These are phyloP conservation scores for Cercospora sp. DNA, from an alignment of 2,329 filamentous ascomycete species.

Conservation along the genomic window DNA sequence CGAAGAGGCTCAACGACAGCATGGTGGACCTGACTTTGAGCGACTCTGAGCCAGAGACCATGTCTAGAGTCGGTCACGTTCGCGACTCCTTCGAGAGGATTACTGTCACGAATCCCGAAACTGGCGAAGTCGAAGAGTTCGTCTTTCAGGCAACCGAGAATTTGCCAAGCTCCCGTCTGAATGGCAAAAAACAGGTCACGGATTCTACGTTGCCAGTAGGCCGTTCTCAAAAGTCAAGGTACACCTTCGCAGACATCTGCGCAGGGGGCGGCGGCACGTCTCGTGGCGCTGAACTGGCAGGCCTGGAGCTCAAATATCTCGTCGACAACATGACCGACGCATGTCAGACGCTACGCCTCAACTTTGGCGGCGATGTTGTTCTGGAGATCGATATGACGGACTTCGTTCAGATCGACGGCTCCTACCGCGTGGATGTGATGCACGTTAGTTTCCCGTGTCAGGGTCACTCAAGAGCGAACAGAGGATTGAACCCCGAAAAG, in stretches of 20 bases:
- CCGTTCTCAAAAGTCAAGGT: not conserved
- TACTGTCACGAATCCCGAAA: not conserved
- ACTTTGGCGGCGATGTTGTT: not conserved
- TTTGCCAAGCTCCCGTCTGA: not conserved
- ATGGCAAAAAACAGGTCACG: not conserved
- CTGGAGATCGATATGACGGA: not conserved
- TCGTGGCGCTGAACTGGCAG: too few relatives aligned
- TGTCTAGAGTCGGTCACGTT: not conserved
- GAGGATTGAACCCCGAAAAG: constrained; percentile 45
- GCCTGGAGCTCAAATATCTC: constrained; percentile 57
- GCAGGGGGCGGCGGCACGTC: constrained; percentile 73
- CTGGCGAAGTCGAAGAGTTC: not conserved
- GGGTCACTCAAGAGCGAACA: constrained; percentile 58
- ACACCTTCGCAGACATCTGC: constrained; percentile 58
- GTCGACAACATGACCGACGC: constrained; percentile 52
- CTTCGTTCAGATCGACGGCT: not conserved
- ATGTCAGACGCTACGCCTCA: not conserved
- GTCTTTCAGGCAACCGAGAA: not conserved
- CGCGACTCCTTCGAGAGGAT: too few relatives aligned
- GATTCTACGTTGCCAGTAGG: not conserved
- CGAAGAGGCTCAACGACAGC: not conserved
- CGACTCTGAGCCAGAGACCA: not conserved
- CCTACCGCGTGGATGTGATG: not conserved
- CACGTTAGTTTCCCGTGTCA: not conserved
- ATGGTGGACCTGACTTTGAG: not conserved